phyloP scores from a whole-genome alignment of 352 stramenopile species.

The Globisporangium takayamanum region DNA sequence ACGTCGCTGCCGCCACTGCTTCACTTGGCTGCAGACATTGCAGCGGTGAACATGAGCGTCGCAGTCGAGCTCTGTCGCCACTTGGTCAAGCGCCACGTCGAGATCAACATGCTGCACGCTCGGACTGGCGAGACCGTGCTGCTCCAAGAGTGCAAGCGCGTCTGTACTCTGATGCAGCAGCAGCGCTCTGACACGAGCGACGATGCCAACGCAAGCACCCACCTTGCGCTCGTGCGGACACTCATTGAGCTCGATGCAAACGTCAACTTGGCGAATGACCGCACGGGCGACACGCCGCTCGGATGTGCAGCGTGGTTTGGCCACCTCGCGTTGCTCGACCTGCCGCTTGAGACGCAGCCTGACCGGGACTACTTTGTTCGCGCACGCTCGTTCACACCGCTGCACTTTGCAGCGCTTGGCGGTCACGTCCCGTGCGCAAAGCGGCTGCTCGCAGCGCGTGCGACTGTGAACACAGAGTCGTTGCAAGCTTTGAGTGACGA shows the following conservation, averaged over 20 bases:
- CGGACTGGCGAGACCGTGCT: constrained; percentile 36
- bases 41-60: constrained; percentile 36
- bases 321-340: constrained; percentile 33
- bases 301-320: constrained; percentile 45
- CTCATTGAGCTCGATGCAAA: constrained; percentile 54
- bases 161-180: constrained; percentile 17
- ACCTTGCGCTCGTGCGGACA: constrained; percentile 33
- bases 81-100: constrained; percentile 29
- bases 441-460: constrained; percentile 26
- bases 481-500: constrained; percentile 26
- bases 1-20: constrained; percentile 22
- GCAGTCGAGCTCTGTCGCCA: constrained; percentile 45
- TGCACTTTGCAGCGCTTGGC: constrained; percentile 52
- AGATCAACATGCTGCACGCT: constrained; percentile 43
- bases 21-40: constrained; percentile 43
- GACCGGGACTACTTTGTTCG: constrained; percentile 29
- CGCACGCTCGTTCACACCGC: constrained; percentile 38
- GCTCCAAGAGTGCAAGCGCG: constrained; percentile 51
- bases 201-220: constrained; percentile 4
- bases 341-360: constrained; percentile 44
- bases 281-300: constrained; percentile 45
- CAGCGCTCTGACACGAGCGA: neutral
- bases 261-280: constrained; percentile 37
- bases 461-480: constrained; percentile 35
- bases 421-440: constrained; percentile 34